A percentile compares a stretch with the other conserved stretches of the same genome.
Evolutionary conservation across 345 rosid species (phyloP).

Genomic region (Bruguiera sexangula): DNA sequence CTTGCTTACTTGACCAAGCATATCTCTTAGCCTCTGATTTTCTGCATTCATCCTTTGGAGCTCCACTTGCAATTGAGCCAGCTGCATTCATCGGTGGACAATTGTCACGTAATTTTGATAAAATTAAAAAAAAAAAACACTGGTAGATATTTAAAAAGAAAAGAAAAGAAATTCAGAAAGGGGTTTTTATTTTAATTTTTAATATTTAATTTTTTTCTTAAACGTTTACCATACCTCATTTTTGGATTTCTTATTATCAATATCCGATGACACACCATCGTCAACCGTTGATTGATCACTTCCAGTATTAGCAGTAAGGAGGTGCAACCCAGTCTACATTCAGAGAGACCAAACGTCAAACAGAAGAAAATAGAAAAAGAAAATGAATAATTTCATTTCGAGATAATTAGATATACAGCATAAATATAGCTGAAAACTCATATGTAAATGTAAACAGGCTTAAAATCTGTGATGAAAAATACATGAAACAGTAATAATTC

Average conservation of each 20-base stretch:
- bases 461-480: not conserved
- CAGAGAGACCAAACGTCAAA: too few species aligned
- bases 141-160: too few species aligned
- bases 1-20: constrained; percentile 67
- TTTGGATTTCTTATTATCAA: constrained; percentile 50
- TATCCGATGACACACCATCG: constrained; percentile 63
- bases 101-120: too few species aligned
- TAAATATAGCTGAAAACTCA: too few species aligned
- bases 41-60: constrained; percentile 65
- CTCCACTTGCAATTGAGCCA: constrained; percentile 59
- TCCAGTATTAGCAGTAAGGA: constrained; percentile 61
- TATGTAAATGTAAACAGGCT: too few species aligned
- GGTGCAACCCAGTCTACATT: constrained; percentile 73
- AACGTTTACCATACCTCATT: constrained; percentile 43
- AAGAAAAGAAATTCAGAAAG: too few species aligned
- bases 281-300: constrained; percentile 85
- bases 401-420: too few species aligned
- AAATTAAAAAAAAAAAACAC: too few species aligned
- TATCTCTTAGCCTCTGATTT: constrained; percentile 67
- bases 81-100: constrained; percentile 24
- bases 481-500: not conserved
- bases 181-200: not conserved
- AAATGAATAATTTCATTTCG: not conserved
- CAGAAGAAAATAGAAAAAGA: not conserved
- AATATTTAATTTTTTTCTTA: not conserved